Percentiles rank a stretch among this genome's conserved stretches.
These are phyloP conservation scores for Brassica juncea DNA, from an alignment of 345 rosid species.

Conservation along the genomic window DNA sequence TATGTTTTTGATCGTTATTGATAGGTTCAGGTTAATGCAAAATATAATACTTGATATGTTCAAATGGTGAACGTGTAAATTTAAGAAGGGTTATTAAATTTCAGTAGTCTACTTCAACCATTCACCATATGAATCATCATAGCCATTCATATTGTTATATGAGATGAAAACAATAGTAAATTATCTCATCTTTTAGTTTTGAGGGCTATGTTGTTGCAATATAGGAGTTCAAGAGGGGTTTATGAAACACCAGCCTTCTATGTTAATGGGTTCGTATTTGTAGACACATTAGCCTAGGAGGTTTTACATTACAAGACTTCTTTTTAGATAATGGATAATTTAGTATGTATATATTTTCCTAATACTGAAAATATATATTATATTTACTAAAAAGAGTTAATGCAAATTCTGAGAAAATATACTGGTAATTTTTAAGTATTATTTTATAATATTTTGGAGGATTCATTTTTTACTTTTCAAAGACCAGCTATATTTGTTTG, in stretches of 20 bases:
- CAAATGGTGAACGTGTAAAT: neutral
- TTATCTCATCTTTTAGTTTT: neutral
- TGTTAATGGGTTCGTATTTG: too few species aligned
- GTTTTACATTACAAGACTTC: neutral
- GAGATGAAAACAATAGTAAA: neutral
- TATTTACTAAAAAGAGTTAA: neutral
- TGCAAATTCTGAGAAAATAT: neutral
- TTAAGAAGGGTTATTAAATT: neutral
- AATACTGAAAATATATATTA: neutral
- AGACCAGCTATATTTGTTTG: neutral
- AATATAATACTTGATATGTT: neutral
- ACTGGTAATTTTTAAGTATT: neutral
- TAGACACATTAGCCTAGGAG: too few species aligned
- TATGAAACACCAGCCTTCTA: too few species aligned
- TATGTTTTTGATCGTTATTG: too few species aligned
- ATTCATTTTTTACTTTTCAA: neutral
- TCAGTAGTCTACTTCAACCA: neutral
- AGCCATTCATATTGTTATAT: neutral
- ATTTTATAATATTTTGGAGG: neutral
- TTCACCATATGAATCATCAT: neutral
- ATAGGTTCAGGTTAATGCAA: neutral
- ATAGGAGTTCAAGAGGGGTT: conserved; percentile 39
- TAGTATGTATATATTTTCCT: neutral
- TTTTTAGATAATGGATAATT: conserved; percentile 2
- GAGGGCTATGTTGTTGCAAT: conserved; percentile 42